Percentiles rank a stretch among this genome's conserved stretches.
Evolutionary conservation across 177 flowering plant genomes (phyloP).

Genomic region (Telopea speciosissima): DNA sequence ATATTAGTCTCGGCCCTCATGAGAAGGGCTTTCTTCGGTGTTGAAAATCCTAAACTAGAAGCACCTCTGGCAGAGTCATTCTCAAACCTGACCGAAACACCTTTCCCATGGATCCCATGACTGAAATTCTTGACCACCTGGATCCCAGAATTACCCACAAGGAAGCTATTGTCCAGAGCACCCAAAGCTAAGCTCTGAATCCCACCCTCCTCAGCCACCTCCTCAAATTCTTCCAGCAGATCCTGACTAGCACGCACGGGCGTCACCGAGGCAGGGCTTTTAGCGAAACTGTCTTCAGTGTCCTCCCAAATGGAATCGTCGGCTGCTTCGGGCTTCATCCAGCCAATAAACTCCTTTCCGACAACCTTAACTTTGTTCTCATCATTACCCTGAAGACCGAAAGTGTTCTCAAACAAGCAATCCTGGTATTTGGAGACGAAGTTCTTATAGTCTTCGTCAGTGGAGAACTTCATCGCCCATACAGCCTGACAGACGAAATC

Average conservation of each 20-base stretch:
- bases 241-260: constrained; percentile 46
- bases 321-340: constrained; percentile 83
- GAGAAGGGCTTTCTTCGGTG: constrained; percentile 79
- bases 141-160: constrained; percentile 77
- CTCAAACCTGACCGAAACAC: constrained; percentile 67
- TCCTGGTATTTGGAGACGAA: constrained; percentile 59
- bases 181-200: constrained; percentile 95
- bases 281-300: constrained; percentile 50
- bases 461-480: constrained; percentile 86
- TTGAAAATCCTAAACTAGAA: constrained; percentile 31
- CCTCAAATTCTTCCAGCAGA: constrained; percentile 85
- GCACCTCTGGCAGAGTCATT: constrained; percentile 24
- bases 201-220: constrained; percentile 68
- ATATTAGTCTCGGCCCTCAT: constrained; percentile 96
- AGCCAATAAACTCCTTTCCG: constrained; percentile 91
- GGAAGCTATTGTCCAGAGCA: constrained; percentile 90
- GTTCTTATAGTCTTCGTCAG: constrained; percentile 43
- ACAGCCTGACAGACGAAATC: constrained; percentile 79
- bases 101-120: constrained; percentile 93
- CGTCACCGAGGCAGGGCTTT: constrained; percentile 34
- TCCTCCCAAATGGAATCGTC: constrained; percentile 96
- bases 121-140: constrained; percentile 93
- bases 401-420: constrained; percentile 83
- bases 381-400: constrained; percentile 58
- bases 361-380: constrained; percentile 69